These are phyloP conservation scores for Volvariella volvacea DNA, from an alignment of 1,284 basidiomycete genomes.

Conservation along the genomic window DNA sequence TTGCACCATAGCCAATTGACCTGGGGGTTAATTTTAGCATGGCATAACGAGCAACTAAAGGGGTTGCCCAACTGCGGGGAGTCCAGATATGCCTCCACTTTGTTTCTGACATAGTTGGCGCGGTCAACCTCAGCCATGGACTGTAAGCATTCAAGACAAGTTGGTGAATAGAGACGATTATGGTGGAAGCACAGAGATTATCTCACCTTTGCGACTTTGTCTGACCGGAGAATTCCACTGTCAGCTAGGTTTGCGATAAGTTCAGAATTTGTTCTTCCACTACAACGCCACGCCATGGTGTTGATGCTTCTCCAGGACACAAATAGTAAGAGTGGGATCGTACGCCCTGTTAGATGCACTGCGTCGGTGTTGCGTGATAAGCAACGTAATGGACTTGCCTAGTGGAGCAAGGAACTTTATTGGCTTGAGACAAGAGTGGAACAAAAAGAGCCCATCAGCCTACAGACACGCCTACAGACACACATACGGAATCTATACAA, in stretches of 20 bases:
- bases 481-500: no score
- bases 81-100: conserved; percentile 64
- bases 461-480: no score
- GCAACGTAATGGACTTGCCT: no score
- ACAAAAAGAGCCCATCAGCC: no score
- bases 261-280: conserved; percentile 61
- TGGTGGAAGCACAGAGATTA: conserved; percentile 2
- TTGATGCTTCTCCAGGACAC: no score
- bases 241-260: conserved; percentile 63
- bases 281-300: conserved; percentile 78
- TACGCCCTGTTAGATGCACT: no score
- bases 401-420: no score
- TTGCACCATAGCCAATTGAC: conserved; percentile 73
- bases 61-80: conserved; percentile 58
- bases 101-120: conserved; percentile 59
- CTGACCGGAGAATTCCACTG: conserved; percentile 49
- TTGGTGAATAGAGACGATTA: conserved; percentile 5
- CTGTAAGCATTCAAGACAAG: conserved; percentile 25
- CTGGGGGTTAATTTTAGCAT: conserved; percentile 27
- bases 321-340: no score
- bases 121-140: conserved; percentile 74
- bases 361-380: no score
- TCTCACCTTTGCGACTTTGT: conserved; percentile 40
- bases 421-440: no score
- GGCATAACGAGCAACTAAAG: not conserved